A percentile compares a stretch with the other conserved stretches of the same genome.
phyloP scores from a whole-genome alignment of 805 yeast genomes.

The Candida broadrunensis region DNA sequence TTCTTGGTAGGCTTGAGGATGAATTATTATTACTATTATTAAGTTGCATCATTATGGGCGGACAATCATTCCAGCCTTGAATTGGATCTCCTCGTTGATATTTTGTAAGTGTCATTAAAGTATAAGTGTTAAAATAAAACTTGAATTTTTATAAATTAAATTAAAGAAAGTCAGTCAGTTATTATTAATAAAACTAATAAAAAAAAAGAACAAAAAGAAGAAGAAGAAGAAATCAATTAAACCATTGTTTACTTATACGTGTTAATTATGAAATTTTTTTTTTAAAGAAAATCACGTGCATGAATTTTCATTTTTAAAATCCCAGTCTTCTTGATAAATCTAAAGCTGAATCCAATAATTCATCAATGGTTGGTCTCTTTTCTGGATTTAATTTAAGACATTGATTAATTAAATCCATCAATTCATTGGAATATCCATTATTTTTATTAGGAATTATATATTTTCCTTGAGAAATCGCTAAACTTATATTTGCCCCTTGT shows the following conservation, averaged over 20 bases:
- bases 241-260: too few species aligned
- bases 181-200: too few species aligned
- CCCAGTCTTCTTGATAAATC: conserved; percentile 19
- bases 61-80: conserved; percentile 67
- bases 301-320: neutral
- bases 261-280: too few species aligned
- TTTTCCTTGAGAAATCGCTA: conserved; percentile 71
- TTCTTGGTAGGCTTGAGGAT: conserved; percentile 3
- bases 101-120: conserved; percentile 27
- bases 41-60: conserved; percentile 24
- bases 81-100: conserved; percentile 36
- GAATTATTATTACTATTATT: conserved; percentile 3
- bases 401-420: conserved; percentile 51
- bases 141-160: too few species aligned
- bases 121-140: too few species aligned
- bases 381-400: conserved; percentile 65
- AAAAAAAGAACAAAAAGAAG: too few species aligned
- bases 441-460: conserved; percentile 55
- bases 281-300: too few species aligned
- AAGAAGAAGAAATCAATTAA: too few species aligned
- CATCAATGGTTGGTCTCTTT: conserved; percentile 62
- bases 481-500: conserved; percentile 75
- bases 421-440: conserved; percentile 48
- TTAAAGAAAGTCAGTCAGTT: too few species aligned
- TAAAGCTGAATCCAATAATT: conserved; percentile 51